Conservation (phyloP, 768 basidiomycete species). For the Lactarius quietus region DNA sequence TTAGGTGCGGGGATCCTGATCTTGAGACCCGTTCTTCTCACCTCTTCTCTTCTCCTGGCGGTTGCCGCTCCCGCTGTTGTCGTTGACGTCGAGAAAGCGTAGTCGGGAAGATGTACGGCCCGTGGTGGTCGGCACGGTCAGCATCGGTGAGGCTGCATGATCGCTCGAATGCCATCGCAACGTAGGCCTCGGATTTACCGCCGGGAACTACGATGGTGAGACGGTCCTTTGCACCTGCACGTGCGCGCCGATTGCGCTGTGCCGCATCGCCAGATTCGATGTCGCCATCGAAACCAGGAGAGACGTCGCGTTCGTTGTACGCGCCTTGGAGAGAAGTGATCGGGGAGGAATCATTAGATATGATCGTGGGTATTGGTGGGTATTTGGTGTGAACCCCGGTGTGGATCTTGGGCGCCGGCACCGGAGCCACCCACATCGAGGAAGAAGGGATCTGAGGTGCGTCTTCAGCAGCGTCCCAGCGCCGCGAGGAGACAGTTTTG, state of each 20-base stretch:
- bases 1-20: constrained; percentile 18
- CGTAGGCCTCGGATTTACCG: constrained; percentile 23
- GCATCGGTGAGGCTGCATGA: constrained; percentile 11
- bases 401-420: not conserved
- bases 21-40: constrained; percentile 17
- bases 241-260: not conserved
- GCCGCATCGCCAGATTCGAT: constrained; percentile 2
- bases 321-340: not conserved
- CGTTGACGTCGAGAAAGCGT: not conserved
- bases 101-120: not conserved
- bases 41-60: not conserved
- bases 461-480: constrained; percentile 1
- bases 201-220: constrained; percentile 20
- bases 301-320: constrained; percentile 3
- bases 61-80: not conserved
- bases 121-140: not conserved
- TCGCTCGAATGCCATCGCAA: constrained; percentile 22
- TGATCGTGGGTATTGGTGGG: constrained; percentile 1
- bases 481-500: constrained; percentile 6
- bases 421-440: constrained; percentile 4
- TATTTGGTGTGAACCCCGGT: not conserved
- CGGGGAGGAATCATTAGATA: not conserved
- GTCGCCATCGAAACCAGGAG: constrained; percentile 16
- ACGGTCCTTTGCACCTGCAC: constrained; percentile 8
- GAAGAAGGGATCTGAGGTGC: constrained; percentile 9